Percentiles rank a stretch among this genome's conserved stretches.
Conservation (phyloP, 2,329 filamentous ascomycete genomes). For the Paecilomyces sp. region DNA sequence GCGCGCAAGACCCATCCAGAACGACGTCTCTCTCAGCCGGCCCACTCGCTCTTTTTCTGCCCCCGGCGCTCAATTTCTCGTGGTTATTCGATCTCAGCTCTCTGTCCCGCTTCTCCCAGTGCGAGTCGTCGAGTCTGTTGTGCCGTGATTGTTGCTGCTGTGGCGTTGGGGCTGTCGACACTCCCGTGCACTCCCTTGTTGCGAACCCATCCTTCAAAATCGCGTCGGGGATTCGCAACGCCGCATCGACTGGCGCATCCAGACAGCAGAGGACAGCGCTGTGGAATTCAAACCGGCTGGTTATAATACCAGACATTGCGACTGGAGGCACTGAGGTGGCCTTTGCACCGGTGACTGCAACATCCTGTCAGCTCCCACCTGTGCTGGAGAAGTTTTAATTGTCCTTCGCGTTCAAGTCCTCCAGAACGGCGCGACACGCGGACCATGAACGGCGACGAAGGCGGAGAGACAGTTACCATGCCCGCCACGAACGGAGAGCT, state of each 20-base stretch:
- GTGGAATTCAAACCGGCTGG: neutral
- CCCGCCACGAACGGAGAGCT: conserved; percentile 28
- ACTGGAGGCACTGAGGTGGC: neutral
- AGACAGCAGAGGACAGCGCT: neutral
- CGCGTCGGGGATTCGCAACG: conserved; percentile 4
- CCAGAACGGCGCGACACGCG: conserved; percentile 15
- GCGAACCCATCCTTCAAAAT: conserved; percentile 3
- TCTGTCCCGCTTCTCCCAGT: neutral
- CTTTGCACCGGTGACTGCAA: neutral
- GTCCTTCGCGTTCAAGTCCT: conserved; percentile 12
- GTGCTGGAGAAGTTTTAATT: conserved; percentile 6
- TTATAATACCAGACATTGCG: neutral
- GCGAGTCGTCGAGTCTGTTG: neutral
- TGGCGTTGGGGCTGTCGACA: conserved; percentile 4
- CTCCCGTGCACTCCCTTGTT: conserved; percentile 9
- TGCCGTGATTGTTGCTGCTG: conserved; percentile 5
- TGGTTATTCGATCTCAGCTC: neutral
- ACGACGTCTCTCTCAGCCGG: conserved; percentile 14
- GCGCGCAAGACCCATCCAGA: conserved; percentile 18
- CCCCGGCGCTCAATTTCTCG: neutral
- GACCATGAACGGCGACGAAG: conserved; percentile 33
- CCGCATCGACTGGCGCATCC: neutral
- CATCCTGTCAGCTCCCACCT: neutral
- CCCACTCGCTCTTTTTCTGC: neutral
- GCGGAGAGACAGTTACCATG: conserved; percentile 20